A percentile compares a stretch with the other conserved stretches of the same genome.
These are phyloP conservation scores for Termitomyces sp. DNA, from an alignment of 768 basidiomycete species.

Conservation along the genomic window DNA sequence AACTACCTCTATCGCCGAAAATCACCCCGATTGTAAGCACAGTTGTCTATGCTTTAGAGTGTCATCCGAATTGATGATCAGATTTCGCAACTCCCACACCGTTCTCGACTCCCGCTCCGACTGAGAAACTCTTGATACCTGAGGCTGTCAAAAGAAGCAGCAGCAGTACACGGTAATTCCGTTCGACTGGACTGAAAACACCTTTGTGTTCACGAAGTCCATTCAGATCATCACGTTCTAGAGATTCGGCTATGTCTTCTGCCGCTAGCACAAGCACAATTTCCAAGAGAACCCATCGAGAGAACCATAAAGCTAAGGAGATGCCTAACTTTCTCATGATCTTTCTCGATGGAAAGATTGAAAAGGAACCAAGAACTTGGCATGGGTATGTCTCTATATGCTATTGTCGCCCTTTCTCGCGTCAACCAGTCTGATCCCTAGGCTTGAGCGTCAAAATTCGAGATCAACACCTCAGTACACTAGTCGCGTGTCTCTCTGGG, in stretches of 20 bases:
- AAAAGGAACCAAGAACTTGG: slow-evolving; percentile 31
- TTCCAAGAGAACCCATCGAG: slow-evolving; percentile 12
- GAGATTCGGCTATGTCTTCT: slow-evolving; percentile 7
- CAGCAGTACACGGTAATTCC: slow-evolving; percentile 8
- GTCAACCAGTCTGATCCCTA: slow-evolving; percentile 1
- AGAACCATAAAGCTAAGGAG: slow-evolving; percentile 13
- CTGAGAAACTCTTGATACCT: slow-evolving; percentile 2
- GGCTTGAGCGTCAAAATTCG: slow-evolving; percentile 29
- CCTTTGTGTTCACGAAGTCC: background rate
- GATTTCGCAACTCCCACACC: slow-evolving; percentile 4
- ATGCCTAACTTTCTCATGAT: slow-evolving; percentile 31
- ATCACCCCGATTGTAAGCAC: slow-evolving; percentile 1
- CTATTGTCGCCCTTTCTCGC: background rate
- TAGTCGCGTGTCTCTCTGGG: slow-evolving; percentile 35
- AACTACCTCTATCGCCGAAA: background rate
- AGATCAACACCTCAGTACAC: slow-evolving; percentile 18
- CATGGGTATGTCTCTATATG: slow-evolving; percentile 31
- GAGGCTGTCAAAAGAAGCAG: slow-evolving; percentile 4
- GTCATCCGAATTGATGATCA: background rate
- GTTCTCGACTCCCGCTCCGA: background rate
- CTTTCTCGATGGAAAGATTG: slow-evolving; percentile 30
- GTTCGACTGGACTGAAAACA: background rate
- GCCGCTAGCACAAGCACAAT: slow-evolving; percentile 12
- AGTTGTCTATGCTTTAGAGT: background rate
- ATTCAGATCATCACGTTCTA: slow-evolving; percentile 12